Conservation (phyloP, 768 basidiomycete species). For the Russula foetens region DNA sequence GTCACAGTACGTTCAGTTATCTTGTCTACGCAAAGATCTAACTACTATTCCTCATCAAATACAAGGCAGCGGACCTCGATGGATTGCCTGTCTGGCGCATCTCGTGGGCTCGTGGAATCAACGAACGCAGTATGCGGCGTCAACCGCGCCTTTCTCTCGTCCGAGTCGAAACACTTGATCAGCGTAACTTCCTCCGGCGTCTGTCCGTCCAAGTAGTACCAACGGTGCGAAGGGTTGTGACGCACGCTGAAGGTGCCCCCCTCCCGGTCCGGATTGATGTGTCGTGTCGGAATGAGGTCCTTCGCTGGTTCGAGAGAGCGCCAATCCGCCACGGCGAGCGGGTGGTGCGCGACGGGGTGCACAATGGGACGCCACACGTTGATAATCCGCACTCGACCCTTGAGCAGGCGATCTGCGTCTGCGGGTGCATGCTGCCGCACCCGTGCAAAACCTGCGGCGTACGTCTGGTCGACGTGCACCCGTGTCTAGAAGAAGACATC, state of each 20-base stretch:
- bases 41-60: constrained; percentile 32
- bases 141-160: constrained; percentile 31
- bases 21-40: not conserved
- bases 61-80: constrained; percentile 38
- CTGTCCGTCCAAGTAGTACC: constrained; percentile 30
- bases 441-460: constrained; percentile 29
- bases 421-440: constrained; percentile 32
- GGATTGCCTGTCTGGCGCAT: constrained; percentile 34
- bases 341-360: constrained; percentile 33
- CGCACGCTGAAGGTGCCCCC: constrained; percentile 28
- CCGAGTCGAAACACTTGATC: constrained; percentile 38
- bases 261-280: constrained; percentile 29
- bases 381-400: constrained; percentile 36
- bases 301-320: constrained; percentile 28
- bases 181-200: constrained; percentile 24
- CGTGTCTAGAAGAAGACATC: constrained; percentile 24
- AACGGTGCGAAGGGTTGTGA: constrained; percentile 26
- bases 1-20: too few relatives aligned
- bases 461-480: constrained; percentile 42
- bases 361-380: constrained; percentile 41
- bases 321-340: constrained; percentile 37
- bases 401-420: constrained; percentile 36
- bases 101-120: constrained; percentile 29
- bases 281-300: constrained; percentile 33
- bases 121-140: constrained; percentile 38